Base-by-base conservation (phyloP, 2,329 filamentous ascomycete species). In the Aspergillus sp. region DNA sequence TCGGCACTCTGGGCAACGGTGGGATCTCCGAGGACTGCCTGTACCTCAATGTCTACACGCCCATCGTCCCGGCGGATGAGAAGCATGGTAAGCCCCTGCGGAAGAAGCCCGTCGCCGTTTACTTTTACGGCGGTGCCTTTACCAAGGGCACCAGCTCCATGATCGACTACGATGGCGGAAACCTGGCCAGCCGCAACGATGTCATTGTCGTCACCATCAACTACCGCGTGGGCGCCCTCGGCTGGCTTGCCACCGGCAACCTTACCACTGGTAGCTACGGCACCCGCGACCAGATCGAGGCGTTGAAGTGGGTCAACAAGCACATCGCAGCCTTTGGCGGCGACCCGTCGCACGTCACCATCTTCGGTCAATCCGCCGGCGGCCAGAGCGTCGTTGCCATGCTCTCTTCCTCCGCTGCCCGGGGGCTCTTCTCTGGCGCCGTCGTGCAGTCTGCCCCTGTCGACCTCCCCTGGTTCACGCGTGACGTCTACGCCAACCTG, bases 341-440 rank as follows among this genome's bases (percentile, higher is more conserved):
- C 11, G 66, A 71, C 51, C 64, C 68, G 0, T 49, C 52, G 1
- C 63, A 60, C 14, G 62, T 72, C 31, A 71, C 68, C 21, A 66
- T 72, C 45, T 71, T 71, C 34, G 70, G 69, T 1, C 66, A 71
- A 54, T 68, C 64, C 5, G 68, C 70, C 11, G 70, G 70, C 11
- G 83, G 75, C 2, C 82, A 80, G n/a, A 81, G 80, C 34, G 81
- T 85, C 9, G 53, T 61, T 5, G 65, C 65, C 1, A 40, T 66
- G 44, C 54, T 67, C 7, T 65, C 62, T 16, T 67, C 64, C 2
- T 55, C 54, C 5, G 55, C 56, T 3, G 64, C 65, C 2, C 55
- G 54, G 1, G 64, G 64, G 4, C 60, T 65, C 36, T 67, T 68
- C 52, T 62, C 63, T 5, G 64, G 52, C 11, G 64, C 64, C 5